phyloP scores from a whole-genome alignment of 441 rosid genomes.

The Erodium moschatum region DNA sequence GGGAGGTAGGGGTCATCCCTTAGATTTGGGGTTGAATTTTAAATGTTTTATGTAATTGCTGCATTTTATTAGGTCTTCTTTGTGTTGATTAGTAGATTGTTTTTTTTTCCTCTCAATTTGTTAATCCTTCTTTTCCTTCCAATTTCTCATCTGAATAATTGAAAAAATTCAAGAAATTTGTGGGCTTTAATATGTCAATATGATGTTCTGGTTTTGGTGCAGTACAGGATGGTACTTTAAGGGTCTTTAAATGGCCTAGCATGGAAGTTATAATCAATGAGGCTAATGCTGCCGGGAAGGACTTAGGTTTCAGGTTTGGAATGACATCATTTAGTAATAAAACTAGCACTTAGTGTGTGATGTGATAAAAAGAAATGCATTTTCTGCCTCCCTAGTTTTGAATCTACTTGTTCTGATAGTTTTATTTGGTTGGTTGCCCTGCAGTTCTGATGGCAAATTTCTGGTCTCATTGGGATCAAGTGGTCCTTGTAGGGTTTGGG shows the following conservation, averaged over 20 bases:
- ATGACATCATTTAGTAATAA: background rate
- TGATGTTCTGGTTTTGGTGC: conserved; percentile 42
- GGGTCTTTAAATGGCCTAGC: conserved; percentile 87
- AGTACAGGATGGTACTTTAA: conserved; percentile 82
- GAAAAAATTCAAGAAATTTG: background rate
- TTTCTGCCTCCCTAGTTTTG: conserved; percentile 3
- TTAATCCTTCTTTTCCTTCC: background rate
- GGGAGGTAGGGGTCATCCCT: conserved; percentile 50
- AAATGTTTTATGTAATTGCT: no score
- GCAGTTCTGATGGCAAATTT: conserved; percentile 76
- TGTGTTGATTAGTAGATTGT: no score
- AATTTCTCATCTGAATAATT: background rate
- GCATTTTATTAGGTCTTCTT: no score
- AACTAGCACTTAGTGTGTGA: conserved; percentile 4
- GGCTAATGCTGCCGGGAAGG: conserved; percentile 30
- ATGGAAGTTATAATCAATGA: conserved; percentile 57
- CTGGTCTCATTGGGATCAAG: conserved; percentile 65
- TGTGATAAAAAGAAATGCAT: conserved; percentile 2
- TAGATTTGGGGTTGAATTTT: no score
- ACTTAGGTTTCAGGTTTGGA: conserved; percentile 47
- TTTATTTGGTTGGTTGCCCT: conserved; percentile 20
- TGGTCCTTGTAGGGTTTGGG: conserved; percentile 86
- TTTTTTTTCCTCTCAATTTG: background rate
- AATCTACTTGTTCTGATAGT: conserved; percentile 16
- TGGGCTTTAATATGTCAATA: conserved; percentile 17